These are phyloP conservation scores for Geotrichum fermentans DNA, from an alignment of 1,139 yeast genomes.

Conservation along the genomic window DNA sequence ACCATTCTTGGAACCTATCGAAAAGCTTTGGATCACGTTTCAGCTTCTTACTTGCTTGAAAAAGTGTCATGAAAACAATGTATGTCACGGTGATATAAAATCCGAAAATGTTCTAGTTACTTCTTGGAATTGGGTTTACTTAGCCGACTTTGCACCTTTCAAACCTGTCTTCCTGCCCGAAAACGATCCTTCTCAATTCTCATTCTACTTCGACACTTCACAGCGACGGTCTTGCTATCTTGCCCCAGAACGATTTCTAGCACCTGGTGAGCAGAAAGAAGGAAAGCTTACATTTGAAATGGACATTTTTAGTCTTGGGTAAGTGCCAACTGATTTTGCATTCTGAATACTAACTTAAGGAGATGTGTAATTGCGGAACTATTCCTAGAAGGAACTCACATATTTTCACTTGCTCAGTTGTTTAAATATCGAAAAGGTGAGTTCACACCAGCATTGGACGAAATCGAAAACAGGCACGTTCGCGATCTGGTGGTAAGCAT, in stretches of 20 bases:
- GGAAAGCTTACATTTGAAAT: conserved; percentile 55
- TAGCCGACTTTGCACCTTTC: conserved; percentile 77
- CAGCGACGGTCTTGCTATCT: conserved; percentile 81
- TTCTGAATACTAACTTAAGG: neutral
- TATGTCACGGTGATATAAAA: conserved; percentile 87
- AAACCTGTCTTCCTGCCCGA: conserved; percentile 88
- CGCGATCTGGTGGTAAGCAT: conserved; percentile 55
- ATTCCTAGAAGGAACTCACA: conserved; percentile 78
- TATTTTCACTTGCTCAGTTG: conserved; percentile 79
- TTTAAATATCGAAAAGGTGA: conserved; percentile 75
- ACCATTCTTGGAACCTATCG: conserved; percentile 78
- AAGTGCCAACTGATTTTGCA: neutral
- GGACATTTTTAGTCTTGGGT: conserved; percentile 86
- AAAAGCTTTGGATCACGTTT: conserved; percentile 77
- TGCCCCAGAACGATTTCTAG: conserved; percentile 86
- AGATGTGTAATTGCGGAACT: conserved; percentile 83
- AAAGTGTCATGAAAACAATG: conserved; percentile 56
- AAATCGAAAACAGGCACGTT: conserved; percentile 49
- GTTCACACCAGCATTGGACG: conserved; percentile 55
- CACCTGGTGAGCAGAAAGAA: conserved; percentile 34
- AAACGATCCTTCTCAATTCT: conserved; percentile 90
- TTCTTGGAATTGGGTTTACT: conserved; percentile 80
- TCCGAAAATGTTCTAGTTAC: conserved; percentile 83
- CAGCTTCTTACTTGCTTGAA: conserved; percentile 63
- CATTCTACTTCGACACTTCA: conserved; percentile 88